Evolutionary conservation across 768 basidiomycete genomes (phyloP).

Genomic region (Udeniomyces megalosporus): DNA sequence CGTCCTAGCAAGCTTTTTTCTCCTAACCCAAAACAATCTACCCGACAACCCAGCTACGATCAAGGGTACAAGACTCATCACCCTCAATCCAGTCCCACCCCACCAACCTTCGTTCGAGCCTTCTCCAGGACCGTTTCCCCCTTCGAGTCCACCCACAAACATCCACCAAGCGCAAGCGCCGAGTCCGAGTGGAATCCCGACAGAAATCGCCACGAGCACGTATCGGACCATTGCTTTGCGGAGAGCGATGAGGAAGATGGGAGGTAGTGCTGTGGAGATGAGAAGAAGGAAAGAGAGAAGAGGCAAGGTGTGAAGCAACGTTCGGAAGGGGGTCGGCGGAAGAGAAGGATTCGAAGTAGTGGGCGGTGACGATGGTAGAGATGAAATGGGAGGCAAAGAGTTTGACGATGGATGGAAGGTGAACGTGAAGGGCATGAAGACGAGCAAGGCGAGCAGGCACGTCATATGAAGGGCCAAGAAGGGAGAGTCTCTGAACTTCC

Average conservation of each 20-base stretch:
- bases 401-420: neutral
- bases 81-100: constrained; percentile 10
- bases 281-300: constrained; percentile 6
- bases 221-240: neutral
- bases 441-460: neutral
- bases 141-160: constrained; percentile 7
- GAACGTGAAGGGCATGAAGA: constrained; percentile 8
- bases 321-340: constrained; percentile 10
- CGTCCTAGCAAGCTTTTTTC: neutral
- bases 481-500: constrained; percentile 12
- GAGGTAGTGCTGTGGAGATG: neutral
- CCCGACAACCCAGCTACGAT: neutral
- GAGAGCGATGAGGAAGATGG: neutral
- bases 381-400: neutral
- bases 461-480: constrained; percentile 5
- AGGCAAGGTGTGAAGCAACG: constrained; percentile 13
- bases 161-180: constrained; percentile 1
- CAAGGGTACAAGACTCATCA: constrained; percentile 3
- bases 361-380: neutral
- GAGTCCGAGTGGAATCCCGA: neutral
- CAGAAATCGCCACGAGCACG: neutral
- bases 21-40: neutral
- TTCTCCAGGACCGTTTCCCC: neutral
- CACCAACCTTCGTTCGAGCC: constrained; percentile 6
- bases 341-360: neutral